Percentiles rank a stretch among this genome's conserved stretches.
Conservation (phyloP, 2,329 filamentous ascomycete genomes). For the Colletotrichum orbiculare region DNA sequence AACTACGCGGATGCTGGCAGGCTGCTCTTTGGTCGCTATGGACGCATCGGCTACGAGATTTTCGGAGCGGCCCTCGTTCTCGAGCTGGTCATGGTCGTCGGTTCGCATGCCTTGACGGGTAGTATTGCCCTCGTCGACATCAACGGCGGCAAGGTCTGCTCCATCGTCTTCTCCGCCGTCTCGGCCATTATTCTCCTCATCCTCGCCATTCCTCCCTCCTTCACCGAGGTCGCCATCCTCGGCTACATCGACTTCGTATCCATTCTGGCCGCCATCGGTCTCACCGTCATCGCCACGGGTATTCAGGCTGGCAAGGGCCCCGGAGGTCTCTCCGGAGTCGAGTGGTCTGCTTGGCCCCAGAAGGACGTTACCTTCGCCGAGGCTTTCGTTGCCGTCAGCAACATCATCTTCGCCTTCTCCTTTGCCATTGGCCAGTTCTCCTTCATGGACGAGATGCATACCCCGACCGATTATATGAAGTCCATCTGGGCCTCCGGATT, state of each 20-base stretch:
- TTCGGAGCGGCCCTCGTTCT: slow-evolving; percentile 70
- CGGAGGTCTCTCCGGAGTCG: slow-evolving; percentile 47
- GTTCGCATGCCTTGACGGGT: slow-evolving; percentile 78
- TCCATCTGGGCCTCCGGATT: slow-evolving; percentile 71
- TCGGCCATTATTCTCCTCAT: slow-evolving; percentile 58
- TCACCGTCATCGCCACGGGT: slow-evolving; percentile 47
- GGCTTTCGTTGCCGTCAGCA: slow-evolving; percentile 71
- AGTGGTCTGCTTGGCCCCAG: slow-evolving; percentile 59
- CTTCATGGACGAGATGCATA: slow-evolving; percentile 66
- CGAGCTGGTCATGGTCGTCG: slow-evolving; percentile 76
- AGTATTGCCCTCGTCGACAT: slow-evolving; percentile 75
- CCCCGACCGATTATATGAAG: slow-evolving; percentile 58
- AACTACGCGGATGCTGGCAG: slow-evolving; percentile 77
- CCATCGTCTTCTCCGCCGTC: slow-evolving; percentile 57
- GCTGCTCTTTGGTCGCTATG: slow-evolving; percentile 60
- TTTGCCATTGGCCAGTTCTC: slow-evolving; percentile 63
- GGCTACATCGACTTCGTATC: slow-evolving; percentile 69
- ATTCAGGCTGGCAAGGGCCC: slow-evolving; percentile 45
- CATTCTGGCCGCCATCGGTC: slow-evolving; percentile 66
- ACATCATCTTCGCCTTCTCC: slow-evolving; percentile 78
- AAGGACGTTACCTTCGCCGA: slow-evolving; percentile 59
- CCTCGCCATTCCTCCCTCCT: slow-evolving; percentile 59
- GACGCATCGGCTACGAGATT: slow-evolving; percentile 69
- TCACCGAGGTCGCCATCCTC: slow-evolving; percentile 61
- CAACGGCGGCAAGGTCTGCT: slow-evolving; percentile 64